Percentiles rank a stretch among this genome's conserved stretches.
These are phyloP conservation scores for Boletus pseudo-olivaceus DNA, from an alignment of 768 basidiomycete species.

Conservation along the genomic window DNA sequence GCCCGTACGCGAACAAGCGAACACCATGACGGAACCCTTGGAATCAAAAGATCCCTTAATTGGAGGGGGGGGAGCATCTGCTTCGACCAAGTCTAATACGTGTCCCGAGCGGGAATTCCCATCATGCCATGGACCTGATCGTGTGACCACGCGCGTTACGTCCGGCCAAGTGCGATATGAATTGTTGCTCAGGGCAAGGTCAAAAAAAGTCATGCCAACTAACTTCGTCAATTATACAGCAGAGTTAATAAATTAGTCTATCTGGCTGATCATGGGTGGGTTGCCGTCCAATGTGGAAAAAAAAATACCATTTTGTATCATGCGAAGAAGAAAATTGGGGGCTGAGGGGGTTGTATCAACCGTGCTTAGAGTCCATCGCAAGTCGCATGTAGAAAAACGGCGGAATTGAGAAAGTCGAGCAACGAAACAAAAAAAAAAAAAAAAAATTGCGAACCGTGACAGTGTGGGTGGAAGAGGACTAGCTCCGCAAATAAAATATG, in stretches of 20 bases:
- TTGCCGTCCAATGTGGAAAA: background rate
- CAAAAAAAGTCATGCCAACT: background rate
- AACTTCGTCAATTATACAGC: background rate
- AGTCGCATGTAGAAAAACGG: background rate
- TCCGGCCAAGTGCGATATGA: background rate
- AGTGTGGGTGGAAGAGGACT: background rate
- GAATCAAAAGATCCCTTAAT: too few relatives aligned
- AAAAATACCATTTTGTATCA: background rate
- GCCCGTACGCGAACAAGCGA: background rate
- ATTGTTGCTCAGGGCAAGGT: background rate
- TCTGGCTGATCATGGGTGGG: constrained; percentile 4
- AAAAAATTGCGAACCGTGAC: background rate
- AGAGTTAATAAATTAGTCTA: constrained; percentile 20
- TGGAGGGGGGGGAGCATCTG: too few relatives aligned
- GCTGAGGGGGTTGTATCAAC: background rate
- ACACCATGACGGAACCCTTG: too few relatives aligned
- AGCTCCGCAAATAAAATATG: constrained; percentile 21
- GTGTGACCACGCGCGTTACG: background rate
- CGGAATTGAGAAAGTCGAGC: background rate
- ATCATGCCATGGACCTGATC: background rate
- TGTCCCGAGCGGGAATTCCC: background rate
- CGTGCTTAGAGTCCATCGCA: constrained; percentile 13
- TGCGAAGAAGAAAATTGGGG: background rate
- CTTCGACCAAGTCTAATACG: background rate
- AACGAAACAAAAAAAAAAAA: background rate